phyloP scores from a whole-genome alignment of 495 filamentous ascomycete genomes.

The Astrothelium subdiscretum region DNA sequence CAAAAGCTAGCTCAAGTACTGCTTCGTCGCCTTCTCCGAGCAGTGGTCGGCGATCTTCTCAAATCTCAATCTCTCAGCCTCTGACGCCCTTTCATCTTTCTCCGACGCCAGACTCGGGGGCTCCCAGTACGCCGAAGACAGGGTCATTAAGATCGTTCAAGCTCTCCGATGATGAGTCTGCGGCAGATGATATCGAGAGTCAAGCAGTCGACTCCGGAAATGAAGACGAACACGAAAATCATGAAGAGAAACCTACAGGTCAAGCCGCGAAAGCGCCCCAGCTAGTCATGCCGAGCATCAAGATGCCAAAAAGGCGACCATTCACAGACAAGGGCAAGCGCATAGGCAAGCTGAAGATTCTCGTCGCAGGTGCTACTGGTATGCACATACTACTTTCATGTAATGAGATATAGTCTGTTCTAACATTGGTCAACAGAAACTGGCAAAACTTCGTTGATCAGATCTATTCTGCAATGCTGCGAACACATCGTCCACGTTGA shows the following conservation, averaged over 20 bases:
- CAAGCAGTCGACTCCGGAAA: conserved; percentile 34
- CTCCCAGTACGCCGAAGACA: conserved; percentile 31
- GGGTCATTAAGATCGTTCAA: conserved; percentile 43
- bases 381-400: conserved; percentile 17
- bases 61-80: conserved; percentile 30
- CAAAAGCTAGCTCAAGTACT: neutral
- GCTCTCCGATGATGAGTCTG: conserved; percentile 30
- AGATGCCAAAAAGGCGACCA: conserved; percentile 83
- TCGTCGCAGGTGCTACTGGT: conserved; percentile 79
- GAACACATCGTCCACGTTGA: conserved; percentile 97
- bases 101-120: conserved; percentile 31
- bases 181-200: conserved; percentile 40
- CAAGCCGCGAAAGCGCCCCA: conserved; percentile 56
- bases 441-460: conserved; percentile 86
- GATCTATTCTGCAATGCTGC: conserved; percentile 86
- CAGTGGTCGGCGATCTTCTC: conserved; percentile 14
- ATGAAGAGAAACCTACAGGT: conserved; percentile 7
- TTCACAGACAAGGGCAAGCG: conserved; percentile 80
- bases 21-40: conserved; percentile 20
- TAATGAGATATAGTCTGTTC: neutral
- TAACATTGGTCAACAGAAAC: conserved; percentile 28
- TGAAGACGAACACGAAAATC: conserved; percentile 34
- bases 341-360: conserved; percentile 76
- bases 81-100: conserved; percentile 45
- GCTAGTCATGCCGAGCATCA: conserved; percentile 94